Percentiles rank a stretch among this genome's conserved stretches.
Conservation (phyloP, 108 stramenopile species). For the Fragilariopsis cylindrus region DNA sequence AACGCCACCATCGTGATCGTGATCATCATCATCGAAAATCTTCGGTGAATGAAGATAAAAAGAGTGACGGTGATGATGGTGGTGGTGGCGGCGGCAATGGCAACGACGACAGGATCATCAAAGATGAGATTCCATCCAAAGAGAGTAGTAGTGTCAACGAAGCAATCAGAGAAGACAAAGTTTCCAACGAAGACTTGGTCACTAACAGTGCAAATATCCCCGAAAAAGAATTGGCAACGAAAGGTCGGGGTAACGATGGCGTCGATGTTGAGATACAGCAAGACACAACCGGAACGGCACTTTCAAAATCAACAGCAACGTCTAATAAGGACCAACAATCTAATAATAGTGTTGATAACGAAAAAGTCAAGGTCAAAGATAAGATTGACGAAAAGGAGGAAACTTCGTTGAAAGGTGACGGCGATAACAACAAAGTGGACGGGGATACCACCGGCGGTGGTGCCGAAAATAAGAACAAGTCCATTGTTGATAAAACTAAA, state of each 20-base stretch:
- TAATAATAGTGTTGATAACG: not conserved
- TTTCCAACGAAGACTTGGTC: not conserved
- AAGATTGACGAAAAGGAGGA: not conserved
- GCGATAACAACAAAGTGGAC: not conserved
- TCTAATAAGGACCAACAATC: not conserved
- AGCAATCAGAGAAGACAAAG: not conserved
- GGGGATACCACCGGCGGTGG: conserved; percentile 3
- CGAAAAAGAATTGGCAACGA: not conserved
- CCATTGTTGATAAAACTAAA: not conserved
- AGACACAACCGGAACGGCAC: too few relatives aligned
- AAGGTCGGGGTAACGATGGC: not conserved
- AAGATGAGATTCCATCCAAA: not conserved
- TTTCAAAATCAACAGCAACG: not conserved
- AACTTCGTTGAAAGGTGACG: not conserved
- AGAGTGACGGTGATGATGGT: not conserved
- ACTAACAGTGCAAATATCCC: not conserved
- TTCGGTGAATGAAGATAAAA: not conserved
- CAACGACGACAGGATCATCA: conserved; percentile 1
- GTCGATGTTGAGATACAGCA: too few relatives aligned
- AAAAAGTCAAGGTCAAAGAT: not conserved
- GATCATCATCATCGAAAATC: conserved; percentile 2
- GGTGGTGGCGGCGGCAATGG: not conserved
- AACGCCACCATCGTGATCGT: conserved; percentile 16
- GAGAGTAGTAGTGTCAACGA: not conserved
- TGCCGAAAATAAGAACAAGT: conserved; percentile 7